These are phyloP conservation scores for Amanita phalloides DNA, from an alignment of 768 basidiomycete genomes.

Conservation along the genomic window DNA sequence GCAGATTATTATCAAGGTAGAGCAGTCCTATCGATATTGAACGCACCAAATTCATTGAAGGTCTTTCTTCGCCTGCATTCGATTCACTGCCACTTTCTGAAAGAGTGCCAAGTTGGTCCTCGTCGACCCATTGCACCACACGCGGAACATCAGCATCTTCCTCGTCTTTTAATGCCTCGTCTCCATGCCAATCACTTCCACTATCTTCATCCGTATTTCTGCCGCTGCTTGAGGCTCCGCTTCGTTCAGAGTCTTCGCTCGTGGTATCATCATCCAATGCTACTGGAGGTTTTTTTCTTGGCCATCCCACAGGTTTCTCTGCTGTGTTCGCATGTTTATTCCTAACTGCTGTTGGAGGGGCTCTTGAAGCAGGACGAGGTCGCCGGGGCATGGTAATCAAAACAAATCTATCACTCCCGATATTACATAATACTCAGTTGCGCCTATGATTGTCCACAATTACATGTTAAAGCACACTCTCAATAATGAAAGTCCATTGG, in stretches of 20 bases:
- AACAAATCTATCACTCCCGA: too few relatives aligned
- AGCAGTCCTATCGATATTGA: neutral
- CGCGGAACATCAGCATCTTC: constrained; percentile 43
- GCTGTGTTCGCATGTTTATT: neutral
- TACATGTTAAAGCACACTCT: constrained; percentile 52
- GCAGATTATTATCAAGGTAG: neutral
- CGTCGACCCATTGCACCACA: constrained; percentile 53
- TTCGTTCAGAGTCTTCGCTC: neutral
- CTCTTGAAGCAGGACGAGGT: constrained; percentile 17
- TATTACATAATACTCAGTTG: neutral
- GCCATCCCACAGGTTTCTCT: neutral
- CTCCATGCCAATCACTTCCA: neutral
- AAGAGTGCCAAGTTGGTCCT: constrained; percentile 29
- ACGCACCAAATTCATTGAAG: neutral
- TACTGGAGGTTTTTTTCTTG: neutral
- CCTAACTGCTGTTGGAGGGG: neutral
- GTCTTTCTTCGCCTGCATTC: neutral
- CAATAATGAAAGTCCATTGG: constrained; percentile 47
- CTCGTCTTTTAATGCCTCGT: constrained; percentile 15
- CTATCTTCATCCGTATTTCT: neutral
- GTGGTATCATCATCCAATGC: neutral
- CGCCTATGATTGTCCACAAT: constrained; percentile 17
- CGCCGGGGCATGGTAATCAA: constrained; percentile 23
- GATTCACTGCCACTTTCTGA: constrained; percentile 21
- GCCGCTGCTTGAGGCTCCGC: neutral